Evolutionary conservation across 192 early-diverging fungal species (phyloP).

Genomic region (Backusella liffmaniae): DNA sequence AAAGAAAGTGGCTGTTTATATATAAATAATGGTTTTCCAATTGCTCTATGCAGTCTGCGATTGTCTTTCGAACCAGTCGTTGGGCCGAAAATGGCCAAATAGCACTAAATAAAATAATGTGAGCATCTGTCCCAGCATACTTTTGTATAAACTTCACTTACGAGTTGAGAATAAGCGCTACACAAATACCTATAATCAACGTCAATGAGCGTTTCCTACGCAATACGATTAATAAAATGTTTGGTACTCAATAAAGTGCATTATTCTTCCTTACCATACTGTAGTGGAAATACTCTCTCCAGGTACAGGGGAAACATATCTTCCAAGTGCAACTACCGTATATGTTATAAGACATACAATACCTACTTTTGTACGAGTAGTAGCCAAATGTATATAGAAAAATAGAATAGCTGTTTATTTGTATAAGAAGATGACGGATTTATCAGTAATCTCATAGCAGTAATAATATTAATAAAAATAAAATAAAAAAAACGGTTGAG

Average conservation of each 20-base stretch:
- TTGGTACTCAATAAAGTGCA: neutral
- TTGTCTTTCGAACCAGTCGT: constrained; percentile 56
- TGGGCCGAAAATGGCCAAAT: constrained; percentile 77
- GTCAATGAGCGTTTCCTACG: constrained; percentile 46
- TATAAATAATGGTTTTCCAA: constrained; percentile 63
- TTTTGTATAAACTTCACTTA: neutral
- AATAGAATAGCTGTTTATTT: constrained; percentile 23
- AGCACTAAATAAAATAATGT: constrained; percentile 30
- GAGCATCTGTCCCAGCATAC: neutral
- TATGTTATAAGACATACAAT: constrained; percentile 32
- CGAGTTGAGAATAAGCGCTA: constrained; percentile 53
- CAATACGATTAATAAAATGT: neutral
- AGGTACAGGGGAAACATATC: constrained; percentile 19
- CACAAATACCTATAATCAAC: constrained; percentile 56
- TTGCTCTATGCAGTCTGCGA: constrained; percentile 38
- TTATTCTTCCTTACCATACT: constrained; percentile 22
- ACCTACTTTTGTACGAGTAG: constrained; percentile 26
- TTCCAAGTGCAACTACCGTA: constrained; percentile 24
- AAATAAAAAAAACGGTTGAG: neutral
- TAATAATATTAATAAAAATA: neutral
- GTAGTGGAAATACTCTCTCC: constrained; percentile 21
- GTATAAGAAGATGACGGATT: neutral
- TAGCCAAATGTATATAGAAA: constrained; percentile 37
- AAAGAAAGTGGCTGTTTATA: constrained; percentile 60
- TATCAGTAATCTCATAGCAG: neutral